Base-by-base conservation (phyloP, 495 filamentous ascomycete species). In the Thermothielavioides terrestris region DNA sequence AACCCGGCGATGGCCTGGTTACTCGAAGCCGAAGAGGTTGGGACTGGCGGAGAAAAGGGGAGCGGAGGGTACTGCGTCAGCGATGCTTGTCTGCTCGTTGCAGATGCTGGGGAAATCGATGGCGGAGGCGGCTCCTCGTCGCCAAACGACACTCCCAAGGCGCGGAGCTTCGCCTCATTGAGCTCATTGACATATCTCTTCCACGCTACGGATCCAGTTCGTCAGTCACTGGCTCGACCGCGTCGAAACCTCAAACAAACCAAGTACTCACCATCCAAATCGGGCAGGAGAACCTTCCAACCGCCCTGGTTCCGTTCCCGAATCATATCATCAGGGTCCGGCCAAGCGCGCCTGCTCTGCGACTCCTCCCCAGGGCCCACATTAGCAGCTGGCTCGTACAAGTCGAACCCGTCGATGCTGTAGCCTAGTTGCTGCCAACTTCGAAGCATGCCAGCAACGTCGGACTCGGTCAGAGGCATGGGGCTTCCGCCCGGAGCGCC, bases 131-230 rank as follows among this genome's bases (percentile, higher is more conserved):
- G 73, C 22, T 90, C 85, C 9, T 87, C 83, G 37, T 84, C 83
- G 20, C 81, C 84, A 46, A 84, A 74, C 15, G 77, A 85, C 2
- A 96, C 92, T 37, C 92, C 92, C 38, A 98, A 75, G 42, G 89
- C 88, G 28, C 86, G 81, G 34, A 98, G 74, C 68, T 94, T 98
- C 51, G 89, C 85, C 66, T 98, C 92, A 58, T 83, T 82, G 44
- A 96, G 65, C 43, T 78, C 76, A 40, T 83, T 73, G 26, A 91
- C 85, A 67, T 97, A 95, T 14, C 76, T 69, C 60, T 88, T 82
- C 91, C 92, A 96, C 23, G 84, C 85, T 67, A 67, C 60, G 30
- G 6, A 10, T 35, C 63, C n/a, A n/a, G n/a, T n/a, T 21, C 27
- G 38, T 53, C 28, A 36, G 27, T 3, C 15, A 28, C 8, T 4